Percentiles rank a stretch among this genome's conserved stretches.
Evolutionary conservation across 805 yeast genomes (phyloP).

Genomic region (Scheffersomyces ergatensis): DNA sequence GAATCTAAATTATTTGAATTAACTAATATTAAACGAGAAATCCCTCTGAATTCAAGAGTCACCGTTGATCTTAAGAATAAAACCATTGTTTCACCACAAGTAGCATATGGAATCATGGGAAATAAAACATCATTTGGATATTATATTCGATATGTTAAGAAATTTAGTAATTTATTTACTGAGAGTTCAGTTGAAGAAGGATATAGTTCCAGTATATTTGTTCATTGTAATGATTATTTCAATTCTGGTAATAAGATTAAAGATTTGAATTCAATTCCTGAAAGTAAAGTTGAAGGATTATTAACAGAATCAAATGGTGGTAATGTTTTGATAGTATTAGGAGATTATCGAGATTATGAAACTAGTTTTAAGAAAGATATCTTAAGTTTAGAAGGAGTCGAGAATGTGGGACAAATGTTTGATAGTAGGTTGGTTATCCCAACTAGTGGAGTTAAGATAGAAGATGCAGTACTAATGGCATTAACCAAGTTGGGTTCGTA

Average conservation of each 20-base stretch:
- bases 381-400: slow-evolving; percentile 50
- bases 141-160: slow-evolving; percentile 63
- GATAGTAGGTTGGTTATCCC: slow-evolving; percentile 61
- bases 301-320: slow-evolving; percentile 12
- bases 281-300: background rate
- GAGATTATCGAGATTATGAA: slow-evolving; percentile 59
- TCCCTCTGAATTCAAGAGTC: slow-evolving; percentile 78
- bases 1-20: slow-evolving; percentile 57
- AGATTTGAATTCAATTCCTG: background rate
- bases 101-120: slow-evolving; percentile 67
- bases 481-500: slow-evolving; percentile 39
- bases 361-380: slow-evolving; percentile 52
- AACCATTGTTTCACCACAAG: slow-evolving; percentile 65
- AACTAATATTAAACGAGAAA: slow-evolving; percentile 44
- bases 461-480: slow-evolving; percentile 67
- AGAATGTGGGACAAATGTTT: slow-evolving; percentile 59
- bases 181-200: slow-evolving; percentile 64
- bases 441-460: slow-evolving; percentile 56
- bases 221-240: slow-evolving; percentile 67
- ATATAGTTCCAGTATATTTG: slow-evolving; percentile 63
- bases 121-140: slow-evolving; percentile 67
- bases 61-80: slow-evolving; percentile 67
- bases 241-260: slow-evolving; percentile 18
- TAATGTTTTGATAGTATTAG: slow-evolving; percentile 54
- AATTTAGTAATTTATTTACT: slow-evolving; percentile 65